These are phyloP conservation scores for Geranium incanum DNA, from an alignment of 441 rosid genomes.

Conservation along the genomic window DNA sequence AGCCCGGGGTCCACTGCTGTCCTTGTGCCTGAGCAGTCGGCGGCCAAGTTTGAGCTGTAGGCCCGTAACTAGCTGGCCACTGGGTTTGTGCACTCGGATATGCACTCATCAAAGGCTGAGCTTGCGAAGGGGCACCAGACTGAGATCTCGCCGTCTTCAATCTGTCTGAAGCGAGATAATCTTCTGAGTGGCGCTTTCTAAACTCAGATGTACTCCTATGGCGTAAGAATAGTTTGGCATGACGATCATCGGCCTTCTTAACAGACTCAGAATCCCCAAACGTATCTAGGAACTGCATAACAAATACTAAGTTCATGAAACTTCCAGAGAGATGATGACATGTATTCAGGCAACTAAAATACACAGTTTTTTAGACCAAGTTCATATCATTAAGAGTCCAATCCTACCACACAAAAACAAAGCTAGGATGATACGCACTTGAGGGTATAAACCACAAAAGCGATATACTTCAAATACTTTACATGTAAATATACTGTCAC, in stretches of 20 bases:
- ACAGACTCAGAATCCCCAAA: slow-evolving; percentile 65
- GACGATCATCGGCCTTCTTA: slow-evolving; percentile 73
- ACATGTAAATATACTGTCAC: too few species aligned
- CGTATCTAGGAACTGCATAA: slow-evolving; percentile 66
- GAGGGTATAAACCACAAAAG: too few species aligned
- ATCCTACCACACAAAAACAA: too few species aligned
- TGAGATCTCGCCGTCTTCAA: slow-evolving; percentile 65
- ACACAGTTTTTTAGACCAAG: not conserved
- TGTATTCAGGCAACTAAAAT: not conserved
- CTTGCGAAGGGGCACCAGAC: slow-evolving; percentile 45
- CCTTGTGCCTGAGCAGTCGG: slow-evolving; percentile 51
- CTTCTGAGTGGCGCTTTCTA: slow-evolving; percentile 82
- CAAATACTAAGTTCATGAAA: slow-evolving; percentile 15
- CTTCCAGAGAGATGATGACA: not conserved
- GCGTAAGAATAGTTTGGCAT: slow-evolving; percentile 65
- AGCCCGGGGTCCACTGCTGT: slow-evolving; percentile 76
- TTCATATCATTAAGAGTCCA: too few species aligned
- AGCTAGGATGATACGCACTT: too few species aligned
- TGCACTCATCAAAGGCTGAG: slow-evolving; percentile 56
- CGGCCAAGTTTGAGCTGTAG: slow-evolving; percentile 91
- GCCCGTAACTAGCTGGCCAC: slow-evolving; percentile 77
- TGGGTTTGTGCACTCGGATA: slow-evolving; percentile 68
- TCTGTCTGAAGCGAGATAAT: slow-evolving; percentile 65
- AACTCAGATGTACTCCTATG: slow-evolving; percentile 58
- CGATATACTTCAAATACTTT: too few species aligned